Evolutionary conservation across 2,329 filamentous ascomycete genomes (phyloP).

Genomic region (Aureobasidium sp.): DNA sequence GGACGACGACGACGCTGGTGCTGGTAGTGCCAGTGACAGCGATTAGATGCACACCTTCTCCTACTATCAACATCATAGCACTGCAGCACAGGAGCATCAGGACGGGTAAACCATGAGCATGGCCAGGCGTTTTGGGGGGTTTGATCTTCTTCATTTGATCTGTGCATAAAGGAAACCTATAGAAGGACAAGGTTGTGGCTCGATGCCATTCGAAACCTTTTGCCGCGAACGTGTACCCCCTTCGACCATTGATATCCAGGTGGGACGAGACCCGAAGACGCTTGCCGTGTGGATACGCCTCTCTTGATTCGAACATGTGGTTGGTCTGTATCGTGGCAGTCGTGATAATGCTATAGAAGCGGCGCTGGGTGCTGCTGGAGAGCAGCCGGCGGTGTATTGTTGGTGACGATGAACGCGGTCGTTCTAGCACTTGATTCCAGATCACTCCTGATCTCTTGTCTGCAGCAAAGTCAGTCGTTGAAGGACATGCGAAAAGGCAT

Average conservation of each 20-base stretch:
- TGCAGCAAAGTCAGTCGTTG: neutral
- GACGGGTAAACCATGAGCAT: slow-evolving; percentile 7
- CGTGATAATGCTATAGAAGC: neutral
- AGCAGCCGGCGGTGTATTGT: neutral
- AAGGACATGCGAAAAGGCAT: neutral
- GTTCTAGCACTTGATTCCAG: neutral
- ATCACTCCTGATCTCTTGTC: slow-evolving; percentile 9
- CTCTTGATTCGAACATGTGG: too few species aligned
- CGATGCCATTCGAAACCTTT: neutral
- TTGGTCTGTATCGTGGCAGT: neutral
- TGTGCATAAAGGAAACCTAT: slow-evolving; percentile 1
- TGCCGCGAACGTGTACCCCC: neutral
- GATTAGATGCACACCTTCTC: slow-evolving; percentile 24
- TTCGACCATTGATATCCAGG: neutral
- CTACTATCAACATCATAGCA: neutral
- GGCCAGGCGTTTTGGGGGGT: slow-evolving; percentile 12
- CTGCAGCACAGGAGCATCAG: neutral
- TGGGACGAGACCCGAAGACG: neutral
- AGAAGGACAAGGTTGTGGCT: slow-evolving; percentile 9
- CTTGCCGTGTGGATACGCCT: neutral
- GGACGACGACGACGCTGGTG: slow-evolving; percentile 33
- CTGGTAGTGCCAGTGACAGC: slow-evolving; percentile 39
- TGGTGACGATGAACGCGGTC: neutral
- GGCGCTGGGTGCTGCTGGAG: neutral
- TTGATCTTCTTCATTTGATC: slow-evolving; percentile 2